Conservation (phyloP, 306 rosid genomes). For the Prunus kanzakura region DNA sequence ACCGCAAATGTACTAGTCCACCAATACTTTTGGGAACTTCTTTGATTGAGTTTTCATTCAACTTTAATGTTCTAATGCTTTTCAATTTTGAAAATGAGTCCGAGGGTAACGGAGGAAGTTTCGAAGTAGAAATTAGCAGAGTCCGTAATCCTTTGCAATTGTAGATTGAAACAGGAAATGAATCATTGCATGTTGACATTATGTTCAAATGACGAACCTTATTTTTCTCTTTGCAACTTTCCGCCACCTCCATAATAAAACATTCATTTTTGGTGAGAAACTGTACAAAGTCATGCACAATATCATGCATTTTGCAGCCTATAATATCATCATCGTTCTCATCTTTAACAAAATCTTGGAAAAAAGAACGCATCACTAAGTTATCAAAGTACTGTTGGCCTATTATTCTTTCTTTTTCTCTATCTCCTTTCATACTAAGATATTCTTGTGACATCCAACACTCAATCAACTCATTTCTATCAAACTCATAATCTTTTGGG, state of each 20-base stretch:
- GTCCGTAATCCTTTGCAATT: background rate
- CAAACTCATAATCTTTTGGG: background rate
- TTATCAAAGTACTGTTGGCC: background rate
- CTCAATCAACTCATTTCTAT: too few species aligned
- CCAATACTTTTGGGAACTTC: too few species aligned
- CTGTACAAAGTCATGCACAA: slow-evolving; percentile 9
- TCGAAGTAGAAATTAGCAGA: too few species aligned
- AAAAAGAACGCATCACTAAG: slow-evolving; percentile 2
- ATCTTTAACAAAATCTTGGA: background rate
- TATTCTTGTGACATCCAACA: too few species aligned
- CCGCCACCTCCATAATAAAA: background rate
- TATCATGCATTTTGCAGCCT: background rate
- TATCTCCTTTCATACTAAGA: too few species aligned
- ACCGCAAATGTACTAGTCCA: too few species aligned
- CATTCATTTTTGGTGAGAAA: slow-evolving; percentile 1
- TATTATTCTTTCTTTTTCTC: background rate
- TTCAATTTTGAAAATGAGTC: too few species aligned
- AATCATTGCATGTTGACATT: background rate
- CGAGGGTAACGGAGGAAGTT: too few species aligned
- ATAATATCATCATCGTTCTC: background rate
- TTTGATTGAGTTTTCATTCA: too few species aligned
- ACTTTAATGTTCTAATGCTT: too few species aligned
- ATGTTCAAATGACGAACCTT: background rate
- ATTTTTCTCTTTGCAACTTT: background rate
- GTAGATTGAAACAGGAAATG: background rate